Base-by-base conservation (phyloP, 139 green algal genomes). In the Closterium sp. region DNA sequence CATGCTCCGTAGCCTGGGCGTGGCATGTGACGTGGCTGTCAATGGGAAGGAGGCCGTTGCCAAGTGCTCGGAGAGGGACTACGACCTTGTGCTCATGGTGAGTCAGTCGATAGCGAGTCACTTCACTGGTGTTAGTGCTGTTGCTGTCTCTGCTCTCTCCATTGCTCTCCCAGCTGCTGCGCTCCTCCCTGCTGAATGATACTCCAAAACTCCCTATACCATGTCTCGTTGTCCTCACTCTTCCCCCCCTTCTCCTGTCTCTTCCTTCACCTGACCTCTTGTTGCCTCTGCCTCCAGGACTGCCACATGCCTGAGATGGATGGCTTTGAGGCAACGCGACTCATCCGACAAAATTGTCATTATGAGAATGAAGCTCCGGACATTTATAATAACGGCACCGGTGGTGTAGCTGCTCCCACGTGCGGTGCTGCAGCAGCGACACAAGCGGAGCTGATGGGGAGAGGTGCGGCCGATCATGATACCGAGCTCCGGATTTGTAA, bases 261-360 rank as follows among this genome's bases (percentile, higher is more conserved):
- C 55, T 69, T 69, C 43, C 12, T 25, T 76, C 12, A 28, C 55
- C 25, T 16, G 12, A 25, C 55, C 2, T 76, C 55, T 19, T 76
- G 7, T 2, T 28, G 16, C 16, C 2, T 19, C 2, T 25, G 84
- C 23, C 33, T 92, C 10, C n/a, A 85, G 38, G 34, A 87, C 32
- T 93, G 87, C 16, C 91, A 93, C 28, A 93, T 92, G 88, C 91
- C 91, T 38, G 91, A 93, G n/a, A 93, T 93, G 91, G 91, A 93
- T 83, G 91, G 91, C 3, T 93, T 86, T 83, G 43, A 93, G 69
- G 91, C 91, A 31, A 93, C 91, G 1, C 34, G 34, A 7, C n/a
- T 76, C 28, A 92, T 93, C 30, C 55, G 87, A 32, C 83, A 33
- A 34, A 16, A 76, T 76, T 76, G 25, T 76, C 23, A 16, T 76